Conservation (phyloP, 106 monocot genomes). For the Narthecium ossifragum region DNA sequence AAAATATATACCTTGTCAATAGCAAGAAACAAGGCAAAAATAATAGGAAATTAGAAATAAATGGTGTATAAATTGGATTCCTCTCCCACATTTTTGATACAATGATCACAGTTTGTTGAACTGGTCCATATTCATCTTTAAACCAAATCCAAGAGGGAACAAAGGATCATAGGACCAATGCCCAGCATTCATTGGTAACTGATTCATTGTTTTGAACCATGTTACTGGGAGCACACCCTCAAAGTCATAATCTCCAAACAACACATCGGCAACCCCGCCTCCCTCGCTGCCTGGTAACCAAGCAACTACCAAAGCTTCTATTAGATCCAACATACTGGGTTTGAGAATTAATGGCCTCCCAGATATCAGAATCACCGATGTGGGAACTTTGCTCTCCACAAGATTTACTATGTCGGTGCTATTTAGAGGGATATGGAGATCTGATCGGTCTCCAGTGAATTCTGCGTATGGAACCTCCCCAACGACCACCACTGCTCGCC, state of each 20-base stretch:
- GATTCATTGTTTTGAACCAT: conserved; percentile 54
- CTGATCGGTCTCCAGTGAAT: conserved; percentile 51
- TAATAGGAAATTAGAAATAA: too few relatives aligned
- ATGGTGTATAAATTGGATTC: too few relatives aligned
- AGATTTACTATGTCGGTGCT: conserved; percentile 32
- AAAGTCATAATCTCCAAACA: conserved; percentile 78
- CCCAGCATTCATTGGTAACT: conserved; percentile 44
- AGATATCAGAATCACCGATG: conserved; percentile 59
- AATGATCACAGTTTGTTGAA: too few relatives aligned
- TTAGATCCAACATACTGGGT: conserved; percentile 34
- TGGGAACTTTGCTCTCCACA: conserved; percentile 52
- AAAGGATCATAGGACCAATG: conserved; percentile 40
- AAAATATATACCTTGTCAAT: too few relatives aligned
- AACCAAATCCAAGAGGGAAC: conserved; percentile 76
- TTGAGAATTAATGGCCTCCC: conserved; percentile 67
- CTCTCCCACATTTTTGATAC: too few relatives aligned
- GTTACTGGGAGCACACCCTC: conserved; percentile 59
- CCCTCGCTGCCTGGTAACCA: too few relatives aligned
- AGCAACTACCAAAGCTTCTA: conserved; percentile 70
- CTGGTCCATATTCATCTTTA: conserved; percentile 38
- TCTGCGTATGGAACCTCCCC: too few relatives aligned
- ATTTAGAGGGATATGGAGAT: conserved; percentile 54
- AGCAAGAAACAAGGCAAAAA: too few relatives aligned
- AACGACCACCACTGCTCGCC: too few relatives aligned
- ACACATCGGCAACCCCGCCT: conserved; percentile 54